Evolutionary conservation across 148 eudicot species (phyloP), one percentile per base, ranked within the genome.

Genomic region (Silene conica): DNA sequence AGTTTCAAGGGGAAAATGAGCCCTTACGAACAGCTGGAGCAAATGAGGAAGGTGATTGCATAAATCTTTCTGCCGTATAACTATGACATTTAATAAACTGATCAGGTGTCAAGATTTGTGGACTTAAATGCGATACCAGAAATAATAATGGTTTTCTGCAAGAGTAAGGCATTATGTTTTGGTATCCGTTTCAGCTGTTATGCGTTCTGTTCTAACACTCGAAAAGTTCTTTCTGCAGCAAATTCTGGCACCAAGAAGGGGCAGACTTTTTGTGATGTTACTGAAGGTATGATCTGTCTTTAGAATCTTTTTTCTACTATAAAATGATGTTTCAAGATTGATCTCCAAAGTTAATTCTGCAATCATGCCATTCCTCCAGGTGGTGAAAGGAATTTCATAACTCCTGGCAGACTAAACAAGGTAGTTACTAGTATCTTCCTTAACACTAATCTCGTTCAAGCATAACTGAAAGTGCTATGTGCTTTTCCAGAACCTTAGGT

Each of bases 1-100:
- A 87, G 68, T 90, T 78, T 64, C 81, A 85, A 83, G 92, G 89
- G 68, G 92, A 88, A 83, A 88, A 80, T 73, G 79, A 82, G 41
- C 90, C 90, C 14, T 69, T 72, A 34, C 62, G 62, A 82, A 54
- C 75, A 68, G 80, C 73, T 74, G 81, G 71, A 69, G 54, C 66
- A 65, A 48, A 70, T 75, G 86, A 77, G 69, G 86, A 82, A 88
- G 96, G 96, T 88, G 76, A 70, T 65, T 54, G 4, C 56, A 16
- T 48, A 48, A 50, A 62, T 68, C 15, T 11, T 45, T 55, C 28
- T 22, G 11, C 22, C 19, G 21, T 68, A 55, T 68, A 67, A 48
- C 57, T 68, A 10, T 22, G 6, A 68, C 57, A n/a, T 3, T 68
- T 46, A 68, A 48, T 34, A 68, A 68, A 45, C 14, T 68, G 55